phyloP scores from a whole-genome alignment of 768 basidiomycete genomes.

The Pleurotus cornucopiae region DNA sequence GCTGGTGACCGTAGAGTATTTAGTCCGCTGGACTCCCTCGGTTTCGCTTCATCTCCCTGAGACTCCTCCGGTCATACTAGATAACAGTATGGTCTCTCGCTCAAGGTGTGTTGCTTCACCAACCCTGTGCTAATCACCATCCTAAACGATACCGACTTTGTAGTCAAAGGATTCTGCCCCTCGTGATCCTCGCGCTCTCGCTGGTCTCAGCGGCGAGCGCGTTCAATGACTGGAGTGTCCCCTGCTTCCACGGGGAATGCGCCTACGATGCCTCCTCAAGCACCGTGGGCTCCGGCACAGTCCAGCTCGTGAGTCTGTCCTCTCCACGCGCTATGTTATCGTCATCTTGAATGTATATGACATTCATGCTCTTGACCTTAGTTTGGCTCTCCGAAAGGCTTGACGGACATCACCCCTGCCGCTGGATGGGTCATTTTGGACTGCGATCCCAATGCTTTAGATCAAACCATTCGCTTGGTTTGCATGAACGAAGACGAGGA shows the following conservation, averaged over 20 bases:
- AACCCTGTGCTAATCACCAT: too few relatives aligned
- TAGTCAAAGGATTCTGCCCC: too few relatives aligned
- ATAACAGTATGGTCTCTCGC: background rate
- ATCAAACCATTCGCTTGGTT: background rate
- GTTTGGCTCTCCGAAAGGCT: background rate
- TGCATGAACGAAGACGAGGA: background rate
- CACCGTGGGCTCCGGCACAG: background rate
- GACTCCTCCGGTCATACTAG: too few relatives aligned
- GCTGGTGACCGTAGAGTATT: too few relatives aligned
- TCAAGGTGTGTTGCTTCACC: background rate
- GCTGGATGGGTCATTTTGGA: constrained; percentile 3
- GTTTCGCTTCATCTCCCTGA: too few relatives aligned
- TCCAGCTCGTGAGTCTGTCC: background rate
- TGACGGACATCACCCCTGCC: constrained; percentile 2
- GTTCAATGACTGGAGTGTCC: background rate
- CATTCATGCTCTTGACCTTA: background rate
- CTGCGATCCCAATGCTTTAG: background rate
- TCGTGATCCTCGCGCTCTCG: too few relatives aligned
- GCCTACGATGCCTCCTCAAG: background rate
- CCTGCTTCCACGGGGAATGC: constrained; percentile 1
- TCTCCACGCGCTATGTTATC: too few relatives aligned
- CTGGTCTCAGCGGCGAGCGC: too few relatives aligned
- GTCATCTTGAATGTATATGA: too few relatives aligned
- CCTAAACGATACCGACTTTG: too few relatives aligned
- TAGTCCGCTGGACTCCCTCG: too few relatives aligned